Base-by-base conservation (phyloP, 495 filamentous ascomycete genomes). In the Aspergillus heteromorphus region DNA sequence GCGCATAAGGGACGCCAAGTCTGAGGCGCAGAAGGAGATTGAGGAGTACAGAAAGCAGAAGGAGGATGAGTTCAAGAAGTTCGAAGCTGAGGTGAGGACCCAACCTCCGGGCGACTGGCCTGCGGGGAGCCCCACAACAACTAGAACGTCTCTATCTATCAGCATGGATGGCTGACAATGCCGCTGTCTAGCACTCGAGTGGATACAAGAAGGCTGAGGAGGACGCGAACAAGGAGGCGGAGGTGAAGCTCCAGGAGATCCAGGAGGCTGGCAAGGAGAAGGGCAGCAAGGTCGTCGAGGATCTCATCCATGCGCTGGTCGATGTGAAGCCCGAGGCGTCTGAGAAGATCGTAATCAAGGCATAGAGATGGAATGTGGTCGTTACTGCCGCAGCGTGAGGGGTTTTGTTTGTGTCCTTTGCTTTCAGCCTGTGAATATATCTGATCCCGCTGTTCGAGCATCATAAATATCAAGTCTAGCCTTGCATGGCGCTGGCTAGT, bases 11-110 rank as follows among this genome's bases (percentile, higher is more conserved):
- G 93, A 97, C 70, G 95, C 93, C 50, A 87, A 92, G 65, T 82
- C 82, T 64, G 92, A 97, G 68, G 93, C 93, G 47, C 93, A 97
- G 73, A 96, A 97, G 73, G 91, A 97, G 67, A 96, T 98, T 64
- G 95, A 97, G 49, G 89, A 91, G 34, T 98, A 98, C 79, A 81
- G 83, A 67, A 87, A 85, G 55, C 68, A 87, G 56, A 97, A 96
- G 75, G 95, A 97, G 53, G 84, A 87, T 8, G 92, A 98, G 70
- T 97, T 88, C 79, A 91, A 93, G 79, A 87, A 87, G 69, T 97
- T 93, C 65, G 91, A 97, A 76, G 78, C 86, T 45, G 87, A 97
- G 84, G 93, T 97, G 70, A 64, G 34, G 5, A 72, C 40, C 18
- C 38, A 56, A 14, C 42, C 29, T 13, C 11, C n/a, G 34, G 5